These are phyloP conservation scores for Withania somnifera DNA, from an alignment of 305 asterid species.

Conservation along the genomic window DNA sequence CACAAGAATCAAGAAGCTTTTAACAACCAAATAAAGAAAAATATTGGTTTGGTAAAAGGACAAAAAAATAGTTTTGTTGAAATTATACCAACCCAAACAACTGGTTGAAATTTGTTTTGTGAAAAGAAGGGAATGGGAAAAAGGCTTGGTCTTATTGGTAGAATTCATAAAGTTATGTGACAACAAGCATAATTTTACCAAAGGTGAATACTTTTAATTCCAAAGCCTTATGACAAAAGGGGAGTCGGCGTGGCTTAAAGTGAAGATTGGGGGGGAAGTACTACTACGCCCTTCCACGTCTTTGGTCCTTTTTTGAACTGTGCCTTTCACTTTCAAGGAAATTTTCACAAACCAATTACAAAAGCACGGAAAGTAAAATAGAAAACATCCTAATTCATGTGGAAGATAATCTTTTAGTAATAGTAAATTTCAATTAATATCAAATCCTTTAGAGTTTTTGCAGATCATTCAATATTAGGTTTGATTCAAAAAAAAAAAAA, in stretches of 20 bases:
- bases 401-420: background rate
- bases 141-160: background rate
- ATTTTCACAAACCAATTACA: background rate
- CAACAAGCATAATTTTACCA: slow-evolving; percentile 1
- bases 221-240: too few relatives aligned
- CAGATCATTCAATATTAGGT: background rate
- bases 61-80: background rate
- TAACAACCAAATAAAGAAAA: background rate
- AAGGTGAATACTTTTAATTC: background rate
- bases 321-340: background rate
- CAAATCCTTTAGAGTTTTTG: too few relatives aligned
- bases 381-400: background rate
- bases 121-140: background rate
- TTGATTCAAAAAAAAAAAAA: background rate
- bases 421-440: background rate
- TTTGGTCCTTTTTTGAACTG: too few relatives aligned
- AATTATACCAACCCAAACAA: background rate
- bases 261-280: too few relatives aligned
- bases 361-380: background rate
- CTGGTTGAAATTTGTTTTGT: background rate
- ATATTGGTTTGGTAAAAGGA: background rate
- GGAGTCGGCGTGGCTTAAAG: too few relatives aligned
- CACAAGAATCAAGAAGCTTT: background rate
- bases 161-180: background rate
- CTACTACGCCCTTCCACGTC: too few relatives aligned